These are phyloP conservation scores for Pichia sp. DNA, from an alignment of 1,139 yeast species.

Conservation along the genomic window DNA sequence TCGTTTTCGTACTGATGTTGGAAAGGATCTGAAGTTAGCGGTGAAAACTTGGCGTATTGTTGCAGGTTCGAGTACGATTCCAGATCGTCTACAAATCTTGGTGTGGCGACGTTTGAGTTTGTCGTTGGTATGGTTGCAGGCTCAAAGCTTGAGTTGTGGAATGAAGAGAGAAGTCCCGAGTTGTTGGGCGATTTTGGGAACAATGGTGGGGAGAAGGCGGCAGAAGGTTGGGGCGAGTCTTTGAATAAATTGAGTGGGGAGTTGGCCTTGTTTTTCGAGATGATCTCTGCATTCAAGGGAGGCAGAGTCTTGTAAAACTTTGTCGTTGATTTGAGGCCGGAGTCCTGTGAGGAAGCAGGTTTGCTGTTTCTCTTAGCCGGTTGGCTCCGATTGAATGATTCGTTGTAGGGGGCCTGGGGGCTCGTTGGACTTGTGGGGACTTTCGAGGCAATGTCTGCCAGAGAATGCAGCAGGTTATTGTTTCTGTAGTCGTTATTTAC, in stretches of 20 bases:
- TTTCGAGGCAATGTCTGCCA: conserved; percentile 24
- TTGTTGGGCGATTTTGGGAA: conserved; percentile 17
- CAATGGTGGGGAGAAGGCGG: conserved; percentile 8
- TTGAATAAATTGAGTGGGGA: conserved; percentile 16
- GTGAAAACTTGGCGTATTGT: conserved; percentile 12
- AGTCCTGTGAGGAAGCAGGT: too few relatives aligned
- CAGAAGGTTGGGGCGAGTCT: conserved; percentile 8
- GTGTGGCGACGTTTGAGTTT: background rate
- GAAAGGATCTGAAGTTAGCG: background rate
- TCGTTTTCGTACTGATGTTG: background rate
- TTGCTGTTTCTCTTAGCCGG: conserved; percentile 3
- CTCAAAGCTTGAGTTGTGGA: conserved; percentile 1
- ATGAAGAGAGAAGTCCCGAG: conserved; percentile 4
- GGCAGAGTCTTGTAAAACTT: background rate
- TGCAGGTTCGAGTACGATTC: conserved; percentile 5
- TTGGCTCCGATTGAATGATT: conserved; percentile 4
- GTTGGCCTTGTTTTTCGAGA: background rate
- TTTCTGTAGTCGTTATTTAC: conserved; percentile 1
- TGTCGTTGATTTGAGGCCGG: background rate
- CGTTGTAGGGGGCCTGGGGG: conserved; percentile 17
- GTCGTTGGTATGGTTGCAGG: background rate
- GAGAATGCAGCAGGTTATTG: conserved; percentile 18
- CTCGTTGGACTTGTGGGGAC: conserved; percentile 21
- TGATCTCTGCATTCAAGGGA: background rate
- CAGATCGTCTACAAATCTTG: conserved; percentile 14